A percentile compares a stretch with the other conserved stretches of the same genome.
Evolutionary conservation across 306 rosid species (phyloP).

Genomic region (Pterocarpus macrocarpus): DNA sequence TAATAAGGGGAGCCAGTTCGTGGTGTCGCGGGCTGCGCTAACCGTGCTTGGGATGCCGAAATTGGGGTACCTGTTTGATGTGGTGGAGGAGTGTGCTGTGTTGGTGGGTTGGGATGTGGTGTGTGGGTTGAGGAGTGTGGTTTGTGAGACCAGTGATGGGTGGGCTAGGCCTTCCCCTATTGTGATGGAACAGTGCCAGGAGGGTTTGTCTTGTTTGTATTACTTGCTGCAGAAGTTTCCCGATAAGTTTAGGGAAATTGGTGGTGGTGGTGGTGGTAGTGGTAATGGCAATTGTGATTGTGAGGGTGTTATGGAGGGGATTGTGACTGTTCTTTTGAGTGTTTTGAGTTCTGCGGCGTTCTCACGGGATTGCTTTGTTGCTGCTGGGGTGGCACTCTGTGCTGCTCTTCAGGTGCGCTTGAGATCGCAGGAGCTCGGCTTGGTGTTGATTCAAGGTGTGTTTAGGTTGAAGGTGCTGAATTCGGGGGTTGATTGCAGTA

Average conservation of each 20-base stretch:
- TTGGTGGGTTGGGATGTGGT: constrained; percentile 68
- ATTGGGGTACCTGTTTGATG: constrained; percentile 70
- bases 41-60: constrained; percentile 85
- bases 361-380: constrained; percentile 90
- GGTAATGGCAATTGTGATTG: constrained; percentile 5
- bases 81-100: constrained; percentile 72
- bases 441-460: constrained; percentile 69
- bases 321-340: constrained; percentile 64
- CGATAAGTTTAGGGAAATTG: constrained; percentile 52
- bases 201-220: constrained; percentile 91
- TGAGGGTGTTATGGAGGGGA: constrained; percentile 61
- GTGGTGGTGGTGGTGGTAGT: constrained; percentile 6
- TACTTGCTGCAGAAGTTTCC: constrained; percentile 93
- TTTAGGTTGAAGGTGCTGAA: constrained; percentile 52
- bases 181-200: constrained; percentile 97
- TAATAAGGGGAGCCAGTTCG: constrained; percentile 61
- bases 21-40: constrained; percentile 73
- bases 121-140: constrained; percentile 58
- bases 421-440: constrained; percentile 72
- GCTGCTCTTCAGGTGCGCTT: constrained; percentile 83
- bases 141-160: constrained; percentile 66
- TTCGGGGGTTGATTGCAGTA: constrained; percentile 39
- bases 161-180: constrained; percentile 84
- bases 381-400: constrained; percentile 90
- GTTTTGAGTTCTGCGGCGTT: constrained; percentile 72